Percentiles rank a stretch among this genome's conserved stretches.
Evolutionary conservation across 2,329 filamentous ascomycete species (phyloP).

Genomic region (Emmonsia crescens): DNA sequence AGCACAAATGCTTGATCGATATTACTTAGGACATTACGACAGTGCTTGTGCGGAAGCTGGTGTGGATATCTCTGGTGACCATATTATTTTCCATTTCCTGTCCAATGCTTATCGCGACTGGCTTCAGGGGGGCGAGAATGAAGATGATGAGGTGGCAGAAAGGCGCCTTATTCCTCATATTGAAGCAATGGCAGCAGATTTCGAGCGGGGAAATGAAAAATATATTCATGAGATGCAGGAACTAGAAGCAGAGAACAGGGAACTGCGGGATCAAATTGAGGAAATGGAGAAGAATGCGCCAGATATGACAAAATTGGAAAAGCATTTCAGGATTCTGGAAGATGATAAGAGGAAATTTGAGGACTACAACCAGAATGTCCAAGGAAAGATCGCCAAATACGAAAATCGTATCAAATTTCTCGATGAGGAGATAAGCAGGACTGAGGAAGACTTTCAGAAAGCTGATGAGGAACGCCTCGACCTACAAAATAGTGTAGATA

Average conservation of each 20-base stretch:
- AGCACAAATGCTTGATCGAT: conserved; percentile 84
- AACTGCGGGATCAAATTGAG: conserved; percentile 74
- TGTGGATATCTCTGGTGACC: conserved; percentile 76
- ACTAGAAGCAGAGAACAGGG: conserved; percentile 75
- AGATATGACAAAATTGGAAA: conserved; percentile 71
- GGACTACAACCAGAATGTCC: conserved; percentile 77
- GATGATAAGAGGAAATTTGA: conserved; percentile 94
- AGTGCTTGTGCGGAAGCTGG: conserved; percentile 81
- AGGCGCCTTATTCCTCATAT: conserved; percentile 72
- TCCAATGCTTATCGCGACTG: conserved; percentile 86
- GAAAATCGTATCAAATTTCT: conserved; percentile 67
- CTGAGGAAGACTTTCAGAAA: conserved; percentile 61
- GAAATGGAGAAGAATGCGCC: conserved; percentile 79
- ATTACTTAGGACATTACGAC: conserved; percentile 67
- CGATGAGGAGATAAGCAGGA: conserved; percentile 76
- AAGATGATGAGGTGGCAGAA: conserved; percentile 72
- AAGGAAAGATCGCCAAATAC: conserved; percentile 81
- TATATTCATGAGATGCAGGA: conserved; percentile 75
- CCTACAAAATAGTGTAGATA: conserved; percentile 78
- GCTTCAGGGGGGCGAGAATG: conserved; percentile 84
- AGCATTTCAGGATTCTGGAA: conserved; percentile 85
- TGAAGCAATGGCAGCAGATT: conserved; percentile 75
- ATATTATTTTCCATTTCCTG: conserved; percentile 89
- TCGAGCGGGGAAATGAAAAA: conserved; percentile 72
- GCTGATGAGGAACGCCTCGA: conserved; percentile 70